These are phyloP conservation scores for Podospora bellae-mahoneyi DNA, from an alignment of 495 filamentous ascomycete genomes.

Conservation along the genomic window DNA sequence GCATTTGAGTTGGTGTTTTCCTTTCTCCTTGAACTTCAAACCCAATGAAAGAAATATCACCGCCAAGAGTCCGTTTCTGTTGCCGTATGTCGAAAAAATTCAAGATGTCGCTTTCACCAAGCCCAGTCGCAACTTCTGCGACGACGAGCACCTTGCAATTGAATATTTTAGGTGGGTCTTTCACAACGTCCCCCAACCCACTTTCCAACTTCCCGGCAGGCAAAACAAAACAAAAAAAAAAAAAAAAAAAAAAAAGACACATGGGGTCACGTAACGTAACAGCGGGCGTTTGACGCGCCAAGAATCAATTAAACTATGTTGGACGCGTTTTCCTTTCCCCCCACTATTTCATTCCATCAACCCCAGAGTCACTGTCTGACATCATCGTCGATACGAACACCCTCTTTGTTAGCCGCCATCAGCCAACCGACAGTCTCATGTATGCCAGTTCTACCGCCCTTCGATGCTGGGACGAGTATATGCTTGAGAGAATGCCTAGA, in stretches of 20 bases:
- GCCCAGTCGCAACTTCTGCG: slow-evolving; percentile 9
- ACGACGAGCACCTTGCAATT: slow-evolving; percentile 12
- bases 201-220: slow-evolving; percentile 18
- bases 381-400: background rate
- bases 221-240: too few species aligned
- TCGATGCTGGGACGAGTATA: background rate
- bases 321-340: slow-evolving; percentile 1
- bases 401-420: background rate
- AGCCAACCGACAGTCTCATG: background rate
- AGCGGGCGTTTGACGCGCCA: background rate
- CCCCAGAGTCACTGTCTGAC: too few species aligned
- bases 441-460: background rate
- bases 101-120: background rate
- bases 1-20: slow-evolving; percentile 35
- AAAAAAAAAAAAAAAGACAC: background rate
- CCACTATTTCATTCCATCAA: background rate
- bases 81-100: background rate
- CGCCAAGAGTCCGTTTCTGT: background rate
- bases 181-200: background rate
- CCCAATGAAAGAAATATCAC: background rate
- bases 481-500: background rate
- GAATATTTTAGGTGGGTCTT: slow-evolving; percentile 33
- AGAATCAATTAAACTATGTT: background rate
- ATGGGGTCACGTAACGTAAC: slow-evolving; percentile 20
- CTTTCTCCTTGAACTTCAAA: background rate